Conservation (phyloP, 352 stramenopile species). For the Pythium guiyangense region DNA sequence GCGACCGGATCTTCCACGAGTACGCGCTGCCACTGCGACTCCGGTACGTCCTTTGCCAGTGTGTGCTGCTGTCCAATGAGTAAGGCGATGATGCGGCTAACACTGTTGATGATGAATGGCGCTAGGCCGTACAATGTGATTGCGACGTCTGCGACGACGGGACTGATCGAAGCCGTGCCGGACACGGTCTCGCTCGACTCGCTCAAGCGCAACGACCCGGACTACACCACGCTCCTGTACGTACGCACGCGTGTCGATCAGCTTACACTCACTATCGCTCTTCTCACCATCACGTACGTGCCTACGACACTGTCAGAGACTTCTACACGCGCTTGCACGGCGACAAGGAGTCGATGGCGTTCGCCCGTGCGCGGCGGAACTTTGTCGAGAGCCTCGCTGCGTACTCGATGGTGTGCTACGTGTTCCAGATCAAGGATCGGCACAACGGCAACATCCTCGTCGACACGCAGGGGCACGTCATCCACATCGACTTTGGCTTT, state of each 20-base stretch:
- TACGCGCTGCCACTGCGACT: constrained; percentile 92
- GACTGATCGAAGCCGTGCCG: constrained; percentile 95
- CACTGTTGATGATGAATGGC: constrained; percentile 1
- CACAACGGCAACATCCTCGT: constrained; percentile 98
- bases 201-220: constrained; percentile 89
- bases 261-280: constrained; percentile 13
- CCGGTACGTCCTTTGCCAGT: constrained; percentile 40
- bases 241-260: too few species aligned
- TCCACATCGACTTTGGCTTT: constrained; percentile 99
- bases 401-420: constrained; percentile 98
- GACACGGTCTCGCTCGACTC: constrained; percentile 97
- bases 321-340: constrained; percentile 94
- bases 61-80: background rate
- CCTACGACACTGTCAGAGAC: constrained; percentile 30
- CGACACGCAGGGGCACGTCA: constrained; percentile 94
- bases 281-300: constrained; percentile 2
- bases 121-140: constrained; percentile 95
- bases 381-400: constrained; percentile 92
- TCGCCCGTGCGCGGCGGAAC: constrained; percentile 81
- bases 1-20: constrained; percentile 93
- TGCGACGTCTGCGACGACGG: constrained; percentile 90
- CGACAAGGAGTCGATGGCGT: constrained; percentile 58
- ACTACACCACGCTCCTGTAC: constrained; percentile 89
- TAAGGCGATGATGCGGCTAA: background rate
- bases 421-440: constrained; percentile 95